These are phyloP conservation scores for Gossypium aridum DNA, from an alignment of 441 rosid species.

Conservation along the genomic window DNA sequence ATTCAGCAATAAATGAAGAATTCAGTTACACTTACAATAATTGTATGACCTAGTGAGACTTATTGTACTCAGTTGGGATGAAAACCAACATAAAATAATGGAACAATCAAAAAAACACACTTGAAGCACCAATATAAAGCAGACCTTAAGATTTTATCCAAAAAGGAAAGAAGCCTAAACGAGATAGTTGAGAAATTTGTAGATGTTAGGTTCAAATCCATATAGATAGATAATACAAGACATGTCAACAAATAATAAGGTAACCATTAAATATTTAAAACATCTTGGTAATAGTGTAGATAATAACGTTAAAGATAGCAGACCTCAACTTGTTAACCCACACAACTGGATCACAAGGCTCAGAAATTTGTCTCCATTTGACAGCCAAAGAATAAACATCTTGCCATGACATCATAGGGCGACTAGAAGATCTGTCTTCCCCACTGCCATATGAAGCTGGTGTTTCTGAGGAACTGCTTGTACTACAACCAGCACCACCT, in stretches of 20 bases:
- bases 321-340: conserved; percentile 96
- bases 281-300: conserved; percentile 4
- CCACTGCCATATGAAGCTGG: conserved; percentile 53
- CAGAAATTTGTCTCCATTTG: conserved; percentile 98
- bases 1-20: background rate
- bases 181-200: background rate
- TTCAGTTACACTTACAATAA: background rate
- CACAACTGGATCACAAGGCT: conserved; percentile 98
- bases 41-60: background rate
- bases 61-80: background rate
- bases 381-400: conserved; percentile 84
- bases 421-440: conserved; percentile 69
- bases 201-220: background rate
- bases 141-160: background rate
- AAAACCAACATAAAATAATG: conserved; percentile 7
- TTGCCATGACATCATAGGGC: conserved; percentile 70
- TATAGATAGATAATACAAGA: conserved; percentile 3
- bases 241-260: background rate
- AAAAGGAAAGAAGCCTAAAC: background rate
- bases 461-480: conserved; percentile 68
- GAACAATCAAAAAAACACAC: background rate
- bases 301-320: conserved; percentile 2
- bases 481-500: conserved; percentile 96
- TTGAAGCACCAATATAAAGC: background rate
- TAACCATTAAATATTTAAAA: conserved; percentile 3